phyloP scores from a whole-genome alignment of 768 basidiomycete genomes.

The Hypholoma sublateritium region DNA sequence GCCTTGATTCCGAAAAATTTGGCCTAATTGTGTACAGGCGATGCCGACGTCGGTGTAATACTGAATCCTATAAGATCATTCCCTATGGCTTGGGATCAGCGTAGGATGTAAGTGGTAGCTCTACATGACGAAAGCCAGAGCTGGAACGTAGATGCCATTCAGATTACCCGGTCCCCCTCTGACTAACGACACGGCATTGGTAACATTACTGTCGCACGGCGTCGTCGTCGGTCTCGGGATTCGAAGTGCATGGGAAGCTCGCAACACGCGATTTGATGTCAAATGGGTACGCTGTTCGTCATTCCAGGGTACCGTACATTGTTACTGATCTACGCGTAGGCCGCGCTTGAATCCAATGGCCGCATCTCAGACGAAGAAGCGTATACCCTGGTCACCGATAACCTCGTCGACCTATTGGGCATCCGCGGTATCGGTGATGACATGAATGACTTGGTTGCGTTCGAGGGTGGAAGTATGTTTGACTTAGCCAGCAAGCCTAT shows the following conservation, averaged over 20 bases:
- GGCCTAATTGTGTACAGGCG: slow-evolving; percentile 30
- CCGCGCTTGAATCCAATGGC: slow-evolving; percentile 46
- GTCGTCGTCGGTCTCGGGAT: slow-evolving; percentile 81
- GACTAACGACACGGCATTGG: slow-evolving; percentile 59
- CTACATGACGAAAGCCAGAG: neutral
- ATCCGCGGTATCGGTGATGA: slow-evolving; percentile 39
- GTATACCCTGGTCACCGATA: slow-evolving; percentile 43
- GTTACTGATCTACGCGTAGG: slow-evolving; percentile 27
- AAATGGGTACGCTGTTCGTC: slow-evolving; percentile 63
- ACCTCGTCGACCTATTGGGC: slow-evolving; percentile 41
- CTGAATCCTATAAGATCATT: slow-evolving; percentile 60
- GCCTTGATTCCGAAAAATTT: neutral
- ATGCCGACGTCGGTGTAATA: slow-evolving; percentile 49
- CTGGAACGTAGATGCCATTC: neutral
- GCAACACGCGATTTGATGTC: slow-evolving; percentile 74
- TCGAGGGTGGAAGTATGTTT: slow-evolving; percentile 57
- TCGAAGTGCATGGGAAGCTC: slow-evolving; percentile 67
- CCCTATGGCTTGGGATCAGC: slow-evolving; percentile 73
- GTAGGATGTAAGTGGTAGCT: slow-evolving; percentile 50
- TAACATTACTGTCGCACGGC: slow-evolving; percentile 62
- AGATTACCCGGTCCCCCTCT: slow-evolving; percentile 78
- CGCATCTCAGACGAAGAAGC: slow-evolving; percentile 40
- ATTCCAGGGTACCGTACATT: neutral
- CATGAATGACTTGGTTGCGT: slow-evolving; percentile 59
- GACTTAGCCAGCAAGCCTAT: slow-evolving; percentile 54